phyloP scores from a whole-genome alignment of 129 eudicot genomes.

The Flaveria ramosissima region DNA sequence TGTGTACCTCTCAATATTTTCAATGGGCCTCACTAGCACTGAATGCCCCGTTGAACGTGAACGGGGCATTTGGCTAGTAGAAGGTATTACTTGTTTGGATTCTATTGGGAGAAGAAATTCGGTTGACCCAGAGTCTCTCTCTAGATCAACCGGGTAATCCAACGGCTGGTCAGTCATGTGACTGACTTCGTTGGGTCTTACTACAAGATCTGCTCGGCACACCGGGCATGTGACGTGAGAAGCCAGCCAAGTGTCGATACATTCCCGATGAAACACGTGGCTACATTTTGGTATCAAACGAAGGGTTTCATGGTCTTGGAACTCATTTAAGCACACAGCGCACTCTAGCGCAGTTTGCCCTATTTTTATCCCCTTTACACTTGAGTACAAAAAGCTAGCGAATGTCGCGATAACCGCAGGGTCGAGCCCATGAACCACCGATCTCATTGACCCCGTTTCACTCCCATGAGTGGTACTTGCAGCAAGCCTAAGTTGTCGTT shows the following conservation, averaged over 20 bases:
- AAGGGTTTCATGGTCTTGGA: constrained; percentile 53
- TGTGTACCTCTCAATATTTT: constrained; percentile 56
- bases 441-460: constrained; percentile 34
- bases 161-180: not conserved
- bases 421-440: constrained; percentile 58
- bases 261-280: constrained; percentile 62
- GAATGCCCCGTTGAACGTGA: constrained; percentile 71
- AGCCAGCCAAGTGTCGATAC: constrained; percentile 64
- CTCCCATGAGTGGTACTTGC: constrained; percentile 20
- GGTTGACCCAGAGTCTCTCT: constrained; percentile 22
- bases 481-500: constrained; percentile 20
- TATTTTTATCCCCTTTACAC: constrained; percentile 51
- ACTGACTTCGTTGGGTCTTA: constrained; percentile 28
- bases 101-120: constrained; percentile 31
- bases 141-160: not conserved
- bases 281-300: constrained; percentile 57
- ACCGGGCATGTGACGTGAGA: constrained; percentile 68
- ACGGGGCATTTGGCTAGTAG: constrained; percentile 38
- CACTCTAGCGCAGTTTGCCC: constrained; percentile 61
- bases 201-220: constrained; percentile 54
- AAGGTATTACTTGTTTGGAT: not conserved
- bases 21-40: constrained; percentile 37
- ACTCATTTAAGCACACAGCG: constrained; percentile 66
- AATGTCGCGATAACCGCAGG: constrained; percentile 43
- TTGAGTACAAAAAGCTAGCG: constrained; percentile 48